Evolutionary conservation across 495 filamentous ascomycete genomes (phyloP).

Genomic region (Stereocaulon alpinum): DNA sequence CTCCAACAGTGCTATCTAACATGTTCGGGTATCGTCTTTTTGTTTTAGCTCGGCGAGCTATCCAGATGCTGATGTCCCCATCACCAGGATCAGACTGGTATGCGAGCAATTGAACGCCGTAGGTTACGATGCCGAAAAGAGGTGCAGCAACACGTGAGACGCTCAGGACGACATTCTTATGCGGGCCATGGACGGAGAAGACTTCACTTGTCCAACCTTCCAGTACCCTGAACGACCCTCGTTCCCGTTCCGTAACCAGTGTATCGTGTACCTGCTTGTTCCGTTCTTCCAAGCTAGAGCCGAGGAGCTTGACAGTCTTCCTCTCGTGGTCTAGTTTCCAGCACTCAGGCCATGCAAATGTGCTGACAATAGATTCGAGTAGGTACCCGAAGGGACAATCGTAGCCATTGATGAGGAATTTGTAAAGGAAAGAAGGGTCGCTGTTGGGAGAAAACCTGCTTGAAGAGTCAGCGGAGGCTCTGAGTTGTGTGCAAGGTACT

Average conservation of each 20-base stretch:
- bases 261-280: not conserved
- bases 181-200: conserved; percentile 34
- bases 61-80: conserved; percentile 38
- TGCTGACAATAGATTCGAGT: not conserved
- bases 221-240: conserved; percentile 30
- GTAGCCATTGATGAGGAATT: not conserved
- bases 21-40: conserved; percentile 41
- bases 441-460: not conserved
- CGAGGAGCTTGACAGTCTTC: not conserved
- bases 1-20: conserved; percentile 48
- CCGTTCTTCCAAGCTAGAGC: not conserved
- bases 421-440: not conserved
- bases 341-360: not conserved
- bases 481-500: not conserved
- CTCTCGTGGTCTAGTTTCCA: not conserved
- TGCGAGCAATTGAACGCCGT: conserved; percentile 40
- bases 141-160: conserved; percentile 39
- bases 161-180: conserved; percentile 28
- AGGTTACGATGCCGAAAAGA: conserved; percentile 41
- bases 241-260: not conserved
- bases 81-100: conserved; percentile 28
- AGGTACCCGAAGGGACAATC: not conserved
- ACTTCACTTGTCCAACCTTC: conserved; percentile 35
- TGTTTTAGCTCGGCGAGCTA: conserved; percentile 34
- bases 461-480: not conserved